Evolutionary conservation across 176 grass and related monocot genomes (phyloP), one percentile per base, ranked within the genome.

Genomic region (Alloteropsis semialata): DNA sequence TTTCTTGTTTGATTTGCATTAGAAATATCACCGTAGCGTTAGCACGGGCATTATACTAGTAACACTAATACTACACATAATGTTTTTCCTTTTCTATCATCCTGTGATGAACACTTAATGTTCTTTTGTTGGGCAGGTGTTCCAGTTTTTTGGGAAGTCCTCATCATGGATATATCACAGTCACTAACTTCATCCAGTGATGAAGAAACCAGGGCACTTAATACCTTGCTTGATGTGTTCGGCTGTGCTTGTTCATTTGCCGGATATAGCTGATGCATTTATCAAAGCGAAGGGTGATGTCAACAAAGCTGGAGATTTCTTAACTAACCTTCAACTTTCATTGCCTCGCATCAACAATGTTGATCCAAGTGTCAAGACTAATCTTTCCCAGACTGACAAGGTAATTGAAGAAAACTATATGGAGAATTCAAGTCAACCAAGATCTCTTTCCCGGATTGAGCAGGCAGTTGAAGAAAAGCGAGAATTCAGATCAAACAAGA

Each of bases 181-280:
- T 38, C 74, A 78, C 29, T 33, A 41, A 22, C 82, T 88, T 76
- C 75, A 82, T 86, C 59, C 44, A 48, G 65, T 82, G 90, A 98
- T 46, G 54, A 79, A 56, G 89, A 95, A 68, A 84, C 76, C 41
- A 81, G 46, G 48, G 85, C 90, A 59, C 87, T 98, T 53, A 74
- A 64, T 84, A 58, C 79, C 75, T 92, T 95, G 87, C 51, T 95
- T 81, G 90, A 93, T 81, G 91, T 63, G 63, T 95, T 98, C 42
- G 53, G 84, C 69, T 86, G 78, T 72, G 24, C 78, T 53, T 93
- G 92, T 87, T 84, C 90, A 57, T 76, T 95, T 67, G 87, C 95
- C 57, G 91, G 91, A 98, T 42, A 93, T 98, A 82, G 92, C 96
- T 22, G 82, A 84, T 58, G 96, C 92, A 74, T 95, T 87, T 81